Base-by-base conservation (phyloP, 1,284 basidiomycete genomes). In the Boletus calvinii region DNA sequence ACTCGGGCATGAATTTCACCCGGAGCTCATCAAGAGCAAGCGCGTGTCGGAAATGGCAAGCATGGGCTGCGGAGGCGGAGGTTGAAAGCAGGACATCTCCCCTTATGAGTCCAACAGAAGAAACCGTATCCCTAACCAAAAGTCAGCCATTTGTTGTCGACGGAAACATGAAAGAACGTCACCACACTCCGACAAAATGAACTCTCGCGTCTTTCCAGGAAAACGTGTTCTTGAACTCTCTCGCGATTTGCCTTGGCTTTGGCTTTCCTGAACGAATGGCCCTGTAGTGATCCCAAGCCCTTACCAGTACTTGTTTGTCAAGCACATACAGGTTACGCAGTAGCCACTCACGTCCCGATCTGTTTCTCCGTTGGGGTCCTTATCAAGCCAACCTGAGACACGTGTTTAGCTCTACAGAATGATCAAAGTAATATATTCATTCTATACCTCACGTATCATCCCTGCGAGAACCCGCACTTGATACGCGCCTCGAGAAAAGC, bases 171-270 rank as follows among this genome's bases (percentile, higher is more conserved):
- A 31, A 26, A 26, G 34, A 24, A n/a, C 3, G 2, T 17, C 50
- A 74, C 73, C 72, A 74, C 8, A 61, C 69, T 7, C 72, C 73
- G 8, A 73, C 52, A 44, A 74, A 73, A 39, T 74, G 72, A 1
- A 72, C 38, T 13, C 42, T 60, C 17, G 56, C 32, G 6, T 67
- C 60, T 12, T 57, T 54, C 36, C 60, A 58, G 0, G 64, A 75
- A 48, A 77, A 76, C 1, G 64, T 63, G 7, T 56, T 49, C 53
- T 72, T 75, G 58, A 77, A 75, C 8, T 51, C 51, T 10, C 46
- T 54, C 0, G 60, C 60, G 8, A 40, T 46, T 12, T 66, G 41
- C 24, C 43, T 53, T 8, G 41, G 50, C 34, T 57, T 38, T n/a
- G 37, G 47, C 17, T 51, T 57, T 20, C 46, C 34, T 0, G 52